These are phyloP conservation scores for Amylostereum areolatum DNA, from an alignment of 1,284 basidiomycete genomes.

Conservation along the genomic window DNA sequence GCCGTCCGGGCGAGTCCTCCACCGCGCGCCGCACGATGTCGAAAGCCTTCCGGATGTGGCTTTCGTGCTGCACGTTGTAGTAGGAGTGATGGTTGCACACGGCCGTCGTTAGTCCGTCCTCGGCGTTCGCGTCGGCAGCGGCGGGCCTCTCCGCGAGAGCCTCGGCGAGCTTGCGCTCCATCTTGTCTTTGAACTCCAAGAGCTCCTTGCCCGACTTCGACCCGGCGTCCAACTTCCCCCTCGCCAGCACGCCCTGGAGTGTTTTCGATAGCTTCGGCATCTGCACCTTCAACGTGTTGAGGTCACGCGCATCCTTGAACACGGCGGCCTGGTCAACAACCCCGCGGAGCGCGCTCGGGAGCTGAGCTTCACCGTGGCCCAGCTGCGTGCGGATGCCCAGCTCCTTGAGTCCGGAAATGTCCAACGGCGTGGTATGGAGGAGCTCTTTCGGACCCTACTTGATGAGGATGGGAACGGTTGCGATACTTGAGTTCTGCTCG, in stretches of 20 bases:
- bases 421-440: constrained; percentile 39
- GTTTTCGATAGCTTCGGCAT: constrained; percentile 28
- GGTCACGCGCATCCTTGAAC: neutral
- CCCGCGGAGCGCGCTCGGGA: neutral
- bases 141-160: constrained; percentile 15
- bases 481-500: constrained; percentile 22
- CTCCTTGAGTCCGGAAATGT: constrained; percentile 27
- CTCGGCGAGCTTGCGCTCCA: no score
- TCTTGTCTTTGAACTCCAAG: constrained; percentile 22
- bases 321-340: neutral
- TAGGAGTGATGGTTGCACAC: no score
- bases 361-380: neutral
- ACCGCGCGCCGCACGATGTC: constrained; percentile 20
- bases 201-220: constrained; percentile 28
- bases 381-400: constrained; percentile 6
- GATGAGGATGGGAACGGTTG: constrained; percentile 33
- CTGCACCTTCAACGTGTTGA: constrained; percentile 18
- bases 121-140: constrained; percentile 1
- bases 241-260: constrained; percentile 24
- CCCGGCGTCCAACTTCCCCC: constrained; percentile 26
- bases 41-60: constrained; percentile 12
- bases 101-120: constrained; percentile 8
- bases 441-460: constrained; percentile 29
- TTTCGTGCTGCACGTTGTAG: no score
- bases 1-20: constrained; percentile 12